Conservation (phyloP, 352 stramenopile species). For the Hyaloperonospora brassicae region DNA sequence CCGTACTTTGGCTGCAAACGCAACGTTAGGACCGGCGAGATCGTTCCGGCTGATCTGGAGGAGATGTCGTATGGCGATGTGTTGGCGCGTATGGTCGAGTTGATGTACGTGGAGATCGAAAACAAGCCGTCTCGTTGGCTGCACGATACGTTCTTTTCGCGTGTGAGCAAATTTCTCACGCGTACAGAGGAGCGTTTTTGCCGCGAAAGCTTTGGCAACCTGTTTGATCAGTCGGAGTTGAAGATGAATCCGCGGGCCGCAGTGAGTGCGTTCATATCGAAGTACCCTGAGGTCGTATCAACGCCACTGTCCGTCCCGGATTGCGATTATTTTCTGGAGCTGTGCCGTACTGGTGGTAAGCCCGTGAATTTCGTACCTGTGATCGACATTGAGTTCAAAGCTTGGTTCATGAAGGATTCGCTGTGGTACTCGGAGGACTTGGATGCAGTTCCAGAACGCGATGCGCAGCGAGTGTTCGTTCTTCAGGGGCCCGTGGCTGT, state of each 20-base stretch:
- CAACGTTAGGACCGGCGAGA: slow-evolving; percentile 30
- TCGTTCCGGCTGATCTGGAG: slow-evolving; percentile 46
- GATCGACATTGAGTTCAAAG: slow-evolving; percentile 76
- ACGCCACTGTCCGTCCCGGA: slow-evolving; percentile 68
- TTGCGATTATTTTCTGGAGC: slow-evolving; percentile 74
- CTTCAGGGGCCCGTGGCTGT: slow-evolving; percentile 78
- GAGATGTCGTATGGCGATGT: slow-evolving; percentile 85
- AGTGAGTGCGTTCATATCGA: slow-evolving; percentile 39
- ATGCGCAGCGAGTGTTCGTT: slow-evolving; percentile 77
- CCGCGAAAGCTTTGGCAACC: slow-evolving; percentile 19
- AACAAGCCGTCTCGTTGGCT: slow-evolving; percentile 62
- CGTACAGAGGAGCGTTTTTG: slow-evolving; percentile 63
- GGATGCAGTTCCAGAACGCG: slow-evolving; percentile 64
- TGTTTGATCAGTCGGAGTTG: slow-evolving; percentile 43
- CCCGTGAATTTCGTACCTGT: slow-evolving; percentile 82
- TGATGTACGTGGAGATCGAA: slow-evolving; percentile 64
- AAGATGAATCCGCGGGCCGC: slow-evolving; percentile 33
- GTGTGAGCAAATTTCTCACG: slow-evolving; percentile 65
- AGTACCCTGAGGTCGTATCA: slow-evolving; percentile 42
- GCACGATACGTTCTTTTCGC: slow-evolving; percentile 57
- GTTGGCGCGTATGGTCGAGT: slow-evolving; percentile 58
- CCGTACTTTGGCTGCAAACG: slow-evolving; percentile 76
- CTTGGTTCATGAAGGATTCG: slow-evolving; percentile 88
- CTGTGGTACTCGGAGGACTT: slow-evolving; percentile 87
- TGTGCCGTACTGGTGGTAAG: slow-evolving; percentile 78